Evolutionary conservation across 1,139 yeast species (phyloP).

Genomic region (Suhomyces anneliseae): DNA sequence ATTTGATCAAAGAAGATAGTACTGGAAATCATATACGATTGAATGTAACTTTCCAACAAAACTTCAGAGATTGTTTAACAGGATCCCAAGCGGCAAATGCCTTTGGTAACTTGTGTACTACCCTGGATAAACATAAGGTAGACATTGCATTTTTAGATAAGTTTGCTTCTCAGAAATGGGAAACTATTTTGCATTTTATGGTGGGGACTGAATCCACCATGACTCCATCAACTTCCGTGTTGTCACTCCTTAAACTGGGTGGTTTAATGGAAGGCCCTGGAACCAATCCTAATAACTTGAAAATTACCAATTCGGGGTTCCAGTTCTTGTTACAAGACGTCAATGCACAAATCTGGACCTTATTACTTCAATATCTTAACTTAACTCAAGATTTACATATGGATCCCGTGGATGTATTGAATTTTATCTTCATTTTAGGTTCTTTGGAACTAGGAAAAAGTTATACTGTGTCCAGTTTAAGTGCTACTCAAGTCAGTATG

Average conservation of each 20-base stretch:
- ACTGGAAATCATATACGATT: constrained; percentile 57
- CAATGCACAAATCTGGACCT: constrained; percentile 93
- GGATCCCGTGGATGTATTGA: constrained; percentile 96
- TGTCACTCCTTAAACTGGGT: constrained; percentile 66
- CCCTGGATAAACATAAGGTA: constrained; percentile 46
- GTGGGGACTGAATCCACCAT: constrained; percentile 79
- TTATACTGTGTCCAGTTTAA: constrained; percentile 68
- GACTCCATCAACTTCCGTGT: constrained; percentile 68
- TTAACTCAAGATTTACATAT: constrained; percentile 80
- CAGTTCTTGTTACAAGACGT: constrained; percentile 91
- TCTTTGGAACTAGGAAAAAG: constrained; percentile 89
- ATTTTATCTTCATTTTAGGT: constrained; percentile 90
- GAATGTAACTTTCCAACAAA: constrained; percentile 71
- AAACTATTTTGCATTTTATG: constrained; percentile 92
- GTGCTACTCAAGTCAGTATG: constrained; percentile 83
- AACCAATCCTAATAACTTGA: constrained; percentile 43
- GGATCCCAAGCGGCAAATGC: constrained; percentile 61
- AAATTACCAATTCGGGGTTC: constrained; percentile 88
- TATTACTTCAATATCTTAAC: constrained; percentile 80
- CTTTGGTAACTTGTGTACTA: constrained; percentile 41
- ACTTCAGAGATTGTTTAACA: constrained; percentile 80
- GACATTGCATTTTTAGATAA: constrained; percentile 67
- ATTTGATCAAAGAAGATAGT: constrained; percentile 66
- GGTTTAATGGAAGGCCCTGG: constrained; percentile 74
- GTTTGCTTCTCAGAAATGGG: constrained; percentile 90